Conservation (phyloP, 2,329 filamentous ascomycete genomes). For the Aureobasidium pullulans region DNA sequence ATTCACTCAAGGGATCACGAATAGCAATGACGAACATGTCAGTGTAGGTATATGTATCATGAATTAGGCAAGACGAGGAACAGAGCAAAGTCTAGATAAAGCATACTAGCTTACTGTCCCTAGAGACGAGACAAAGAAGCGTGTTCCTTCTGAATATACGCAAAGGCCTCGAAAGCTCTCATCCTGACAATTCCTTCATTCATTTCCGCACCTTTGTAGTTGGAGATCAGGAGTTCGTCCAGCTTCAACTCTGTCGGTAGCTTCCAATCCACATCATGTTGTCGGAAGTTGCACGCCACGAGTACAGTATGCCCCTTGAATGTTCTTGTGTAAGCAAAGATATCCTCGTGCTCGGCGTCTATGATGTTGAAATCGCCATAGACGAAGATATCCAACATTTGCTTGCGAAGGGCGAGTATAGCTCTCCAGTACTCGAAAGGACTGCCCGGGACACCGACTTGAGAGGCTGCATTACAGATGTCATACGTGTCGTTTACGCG, state of each 20-base stretch:
- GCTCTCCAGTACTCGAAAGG: constrained; percentile 51
- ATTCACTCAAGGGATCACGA: too few relatives aligned
- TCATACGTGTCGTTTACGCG: constrained; percentile 35
- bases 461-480: constrained; percentile 24
- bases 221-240: not conserved
- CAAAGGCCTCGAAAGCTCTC: not conserved
- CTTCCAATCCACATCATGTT: not conserved
- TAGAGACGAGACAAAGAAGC: not conserved
- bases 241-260: not conserved
- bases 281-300: not conserved
- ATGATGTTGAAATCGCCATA: constrained; percentile 20
- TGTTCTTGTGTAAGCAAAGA: not conserved
- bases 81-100: too few relatives aligned
- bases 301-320: not conserved
- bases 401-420: constrained; percentile 19
- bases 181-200: not conserved
- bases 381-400: constrained; percentile 20
- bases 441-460: constrained; percentile 51
- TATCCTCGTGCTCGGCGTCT: not conserved
- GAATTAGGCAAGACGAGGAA: too few relatives aligned
- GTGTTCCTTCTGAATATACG: not conserved
- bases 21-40: too few relatives aligned
- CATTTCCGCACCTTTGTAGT: not conserved
- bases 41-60: too few relatives aligned
- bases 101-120: not conserved